Evolutionary conservation across 768 basidiomycete species (phyloP).

Genomic region (Mycena pura): DNA sequence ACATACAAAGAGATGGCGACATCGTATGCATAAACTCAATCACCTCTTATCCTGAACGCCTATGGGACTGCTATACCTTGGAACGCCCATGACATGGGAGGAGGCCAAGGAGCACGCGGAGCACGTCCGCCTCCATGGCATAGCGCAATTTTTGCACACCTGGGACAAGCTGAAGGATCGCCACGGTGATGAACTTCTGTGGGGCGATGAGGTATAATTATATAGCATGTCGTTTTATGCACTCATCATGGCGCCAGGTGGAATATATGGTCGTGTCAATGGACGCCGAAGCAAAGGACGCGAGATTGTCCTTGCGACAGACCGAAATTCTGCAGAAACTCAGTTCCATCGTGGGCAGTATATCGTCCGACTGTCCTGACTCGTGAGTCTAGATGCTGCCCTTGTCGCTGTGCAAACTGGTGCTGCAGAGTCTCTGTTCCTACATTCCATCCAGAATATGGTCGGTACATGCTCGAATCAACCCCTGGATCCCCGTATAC

Average conservation of each 20-base stretch:
- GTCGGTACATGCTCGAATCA: slow-evolving; percentile 97
- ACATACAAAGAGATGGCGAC: slow-evolving; percentile 7
- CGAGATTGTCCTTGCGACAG: slow-evolving; percentile 91
- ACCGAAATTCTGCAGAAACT: slow-evolving; percentile 90
- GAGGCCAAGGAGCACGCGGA: slow-evolving; percentile 87
- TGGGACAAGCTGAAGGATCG: slow-evolving; percentile 94
- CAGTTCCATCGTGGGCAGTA: slow-evolving; percentile 67
- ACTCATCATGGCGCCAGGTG: slow-evolving; percentile 58
- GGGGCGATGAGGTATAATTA: slow-evolving; percentile 92
- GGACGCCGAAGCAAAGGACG: slow-evolving; percentile 79
- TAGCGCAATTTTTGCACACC: slow-evolving; percentile 91
- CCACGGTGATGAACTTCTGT: slow-evolving; percentile 89
- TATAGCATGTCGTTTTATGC: not conserved
- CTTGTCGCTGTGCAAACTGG: not conserved
- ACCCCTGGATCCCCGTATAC: slow-evolving; percentile 97
- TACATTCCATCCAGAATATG: slow-evolving; percentile 97
- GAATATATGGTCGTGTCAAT: slow-evolving; percentile 96
- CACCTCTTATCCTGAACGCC: no score
- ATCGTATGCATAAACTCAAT: slow-evolving; percentile 8
- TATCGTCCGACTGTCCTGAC: slow-evolving; percentile 64
- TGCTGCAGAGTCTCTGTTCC: slow-evolving; percentile 71
- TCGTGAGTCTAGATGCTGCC: slow-evolving; percentile 53
- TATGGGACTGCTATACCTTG: slow-evolving; percentile 94
- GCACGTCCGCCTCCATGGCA: slow-evolving; percentile 91
- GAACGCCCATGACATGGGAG: slow-evolving; percentile 92